Evolutionary conservation across 2,329 filamentous ascomycete species (phyloP), one percentile per base, ranked within the genome.

Genomic region (Immersiporthe knoxdaviesiana): DNA sequence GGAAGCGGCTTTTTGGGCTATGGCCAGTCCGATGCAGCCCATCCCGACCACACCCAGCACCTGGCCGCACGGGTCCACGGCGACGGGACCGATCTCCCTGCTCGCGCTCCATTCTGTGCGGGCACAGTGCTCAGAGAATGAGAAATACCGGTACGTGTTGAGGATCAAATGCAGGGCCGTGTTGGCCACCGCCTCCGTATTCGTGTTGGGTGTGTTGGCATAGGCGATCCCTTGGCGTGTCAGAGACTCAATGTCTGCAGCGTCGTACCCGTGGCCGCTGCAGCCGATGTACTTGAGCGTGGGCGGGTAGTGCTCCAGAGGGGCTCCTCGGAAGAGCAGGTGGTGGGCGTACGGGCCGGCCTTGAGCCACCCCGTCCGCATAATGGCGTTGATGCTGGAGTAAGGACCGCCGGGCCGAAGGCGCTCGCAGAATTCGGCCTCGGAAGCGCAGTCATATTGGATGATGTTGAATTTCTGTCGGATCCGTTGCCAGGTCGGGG

Each of bases 41-140:
- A 79, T 74, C 2, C 78, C 79, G 27, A 80, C 73, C 39, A 80
- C 74, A n/a, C 75, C 78, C 1, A 78, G 71, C 2, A 72, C 72
- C 63, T 73, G 73, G 27, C 75, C 75, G 39, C 68, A 64, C 10
- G 77, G 77, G 39, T 76, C 74, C 35, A 72, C 72, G 52, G 72
- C 75, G 65, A 65, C 64, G 27, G 62, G 62, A 37, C 73, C 74
- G 69, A 74, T 68, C 60, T 39, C 71, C 27, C 70, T 69, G 69
- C 67, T 71, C 32, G 30, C 59, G 63, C 14, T 54, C 72, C 71
- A 74, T 32, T 75, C 74, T 30, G 67, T 63, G 7, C 69, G 62
- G 3, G 73, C 63, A 69, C 73, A 74, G 14, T 73, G 71, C 67
- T 74, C 74, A 14, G 70, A 69, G n/a, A 72, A 68, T 2, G 72